These are phyloP conservation scores for Avena insularis DNA, from an alignment of 176 grass and related monocot genomes.

Conservation along the genomic window DNA sequence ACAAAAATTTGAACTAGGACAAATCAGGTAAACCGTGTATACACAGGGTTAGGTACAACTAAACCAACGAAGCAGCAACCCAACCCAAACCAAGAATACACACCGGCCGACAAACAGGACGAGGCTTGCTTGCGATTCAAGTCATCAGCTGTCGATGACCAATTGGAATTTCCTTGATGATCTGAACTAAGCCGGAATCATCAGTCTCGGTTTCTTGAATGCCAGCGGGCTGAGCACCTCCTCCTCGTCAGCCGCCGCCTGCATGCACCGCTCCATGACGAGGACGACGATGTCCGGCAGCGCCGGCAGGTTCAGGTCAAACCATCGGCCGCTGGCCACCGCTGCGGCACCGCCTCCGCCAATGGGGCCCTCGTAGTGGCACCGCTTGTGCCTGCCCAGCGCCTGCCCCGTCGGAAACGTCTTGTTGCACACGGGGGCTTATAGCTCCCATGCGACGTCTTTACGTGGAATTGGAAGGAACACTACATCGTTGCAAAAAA, in stretches of 20 bases:
- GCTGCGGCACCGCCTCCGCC: not conserved
- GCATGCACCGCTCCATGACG: slow-evolving; percentile 25
- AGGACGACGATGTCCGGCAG: slow-evolving; percentile 45
- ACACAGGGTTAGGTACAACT: too few relatives aligned
- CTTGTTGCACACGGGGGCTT: slow-evolving; percentile 60
- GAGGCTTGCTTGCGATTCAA: not conserved
- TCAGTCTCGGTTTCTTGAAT: slow-evolving; percentile 66
- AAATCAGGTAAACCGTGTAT: too few relatives aligned
- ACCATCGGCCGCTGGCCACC: not conserved
- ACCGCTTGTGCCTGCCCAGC: slow-evolving; percentile 74
- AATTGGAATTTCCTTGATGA: not conserved
- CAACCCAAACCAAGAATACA: not conserved
- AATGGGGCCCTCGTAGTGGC: slow-evolving; percentile 65
- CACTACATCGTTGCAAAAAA: too few relatives aligned
- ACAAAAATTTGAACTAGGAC: too few relatives aligned
- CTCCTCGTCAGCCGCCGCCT: slow-evolving; percentile 21
- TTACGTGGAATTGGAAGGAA: too few relatives aligned
- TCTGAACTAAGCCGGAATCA: slow-evolving; percentile 44
- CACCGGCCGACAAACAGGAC: not conserved
- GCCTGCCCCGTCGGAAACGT: slow-evolving; percentile 75
- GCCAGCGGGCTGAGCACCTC: slow-evolving; percentile 73
- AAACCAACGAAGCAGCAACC: not conserved
- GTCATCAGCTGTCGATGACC: not conserved
- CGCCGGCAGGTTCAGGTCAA: slow-evolving; percentile 73
- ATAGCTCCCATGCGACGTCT: too few relatives aligned